phyloP scores from a whole-genome alignment of 345 rosid genomes.

The Corchorus capsularis region DNA sequence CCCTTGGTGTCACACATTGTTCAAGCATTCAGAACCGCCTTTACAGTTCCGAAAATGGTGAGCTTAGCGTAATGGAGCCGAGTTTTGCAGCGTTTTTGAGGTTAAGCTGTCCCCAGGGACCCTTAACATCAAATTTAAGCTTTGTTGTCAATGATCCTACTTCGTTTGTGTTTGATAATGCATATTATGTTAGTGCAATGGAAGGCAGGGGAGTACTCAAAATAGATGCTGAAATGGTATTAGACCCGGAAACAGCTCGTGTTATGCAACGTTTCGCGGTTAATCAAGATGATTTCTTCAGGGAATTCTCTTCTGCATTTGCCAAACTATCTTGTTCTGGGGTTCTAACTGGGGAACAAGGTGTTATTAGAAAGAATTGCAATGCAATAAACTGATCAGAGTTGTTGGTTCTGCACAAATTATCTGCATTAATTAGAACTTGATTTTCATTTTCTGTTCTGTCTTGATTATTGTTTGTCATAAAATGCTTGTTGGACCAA shows the following conservation, averaged over 20 bases:
- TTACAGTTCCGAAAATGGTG: conserved; percentile 18
- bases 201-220: conserved; percentile 38
- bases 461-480: background rate
- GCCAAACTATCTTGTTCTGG: conserved; percentile 38
- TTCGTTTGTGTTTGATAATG: conserved; percentile 34
- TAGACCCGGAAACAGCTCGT: conserved; percentile 39
- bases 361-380: conserved; percentile 41
- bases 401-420: background rate
- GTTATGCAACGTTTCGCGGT: conserved; percentile 38
- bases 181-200: conserved; percentile 37
- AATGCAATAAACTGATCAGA: conserved; percentile 30
- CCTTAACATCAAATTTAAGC: conserved; percentile 31
- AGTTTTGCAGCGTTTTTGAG: conserved; percentile 37
- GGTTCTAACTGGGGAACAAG: conserved; percentile 38
- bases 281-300: conserved; percentile 38
- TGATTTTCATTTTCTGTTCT: background rate
- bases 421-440: background rate
- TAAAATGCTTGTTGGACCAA: background rate
- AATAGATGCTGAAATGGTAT: conserved; percentile 45
- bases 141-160: conserved; percentile 47
- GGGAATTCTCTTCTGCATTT: conserved; percentile 44
- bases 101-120: conserved; percentile 28
- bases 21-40: conserved; percentile 35
- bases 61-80: conserved; percentile 36
- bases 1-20: conserved; percentile 47